Evolutionary conservation across 2,329 filamentous ascomycete genomes (phyloP).

Genomic region (Monascus ruber): DNA sequence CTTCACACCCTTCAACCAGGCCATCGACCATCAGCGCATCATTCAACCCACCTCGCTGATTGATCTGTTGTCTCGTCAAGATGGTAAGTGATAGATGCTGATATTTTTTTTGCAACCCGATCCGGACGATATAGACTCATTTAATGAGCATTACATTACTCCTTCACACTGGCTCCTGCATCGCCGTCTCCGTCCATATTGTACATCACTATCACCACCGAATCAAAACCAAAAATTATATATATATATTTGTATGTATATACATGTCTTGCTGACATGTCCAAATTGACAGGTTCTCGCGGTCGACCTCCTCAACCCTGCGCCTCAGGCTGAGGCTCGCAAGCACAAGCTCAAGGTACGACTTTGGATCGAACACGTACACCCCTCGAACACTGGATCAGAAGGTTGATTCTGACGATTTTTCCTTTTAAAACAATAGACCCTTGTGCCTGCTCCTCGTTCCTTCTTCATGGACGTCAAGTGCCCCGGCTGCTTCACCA

Average conservation of each 20-base stretch:
- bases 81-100: constrained; percentile 22
- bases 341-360: constrained; percentile 99
- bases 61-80: constrained; percentile 30
- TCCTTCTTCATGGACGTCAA: constrained; percentile 99
- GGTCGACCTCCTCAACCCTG: constrained; percentile 99
- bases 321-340: constrained; percentile 91
- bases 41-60: constrained; percentile 31
- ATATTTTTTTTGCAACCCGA: neutral
- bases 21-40: constrained; percentile 30
- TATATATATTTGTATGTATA: neutral
- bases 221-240: too few species aligned
- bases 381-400: constrained; percentile 1
- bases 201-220: neutral
- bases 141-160: neutral
- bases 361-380: constrained; percentile 2
- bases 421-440: constrained; percentile 40
- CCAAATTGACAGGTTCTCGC: constrained; percentile 74
- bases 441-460: constrained; percentile 86
- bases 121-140: neutral
- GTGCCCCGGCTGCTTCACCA: constrained; percentile 99
- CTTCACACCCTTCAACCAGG: constrained; percentile 23
- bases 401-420: constrained; percentile 3
- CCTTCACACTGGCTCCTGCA: constrained; percentile 5
- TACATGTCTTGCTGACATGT: neutral
- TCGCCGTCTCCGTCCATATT: constrained; percentile 5